A percentile compares a stretch with the other conserved stretches of the same genome.
Conservation (phyloP, 345 rosid genomes). For the Kernera saxatilis region DNA sequence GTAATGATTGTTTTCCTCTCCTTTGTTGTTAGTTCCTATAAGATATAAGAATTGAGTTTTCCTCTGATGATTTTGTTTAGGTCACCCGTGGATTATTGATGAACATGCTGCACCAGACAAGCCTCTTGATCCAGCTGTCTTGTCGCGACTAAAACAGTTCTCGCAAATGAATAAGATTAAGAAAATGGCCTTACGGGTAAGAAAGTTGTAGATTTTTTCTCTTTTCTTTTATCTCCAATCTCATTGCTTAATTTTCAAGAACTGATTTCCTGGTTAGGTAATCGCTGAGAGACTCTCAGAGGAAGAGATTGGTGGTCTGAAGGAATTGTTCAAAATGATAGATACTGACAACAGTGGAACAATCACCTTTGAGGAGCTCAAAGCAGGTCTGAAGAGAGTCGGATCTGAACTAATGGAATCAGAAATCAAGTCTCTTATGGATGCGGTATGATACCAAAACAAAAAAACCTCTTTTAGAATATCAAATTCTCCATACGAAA, state of each 20-base stretch:
- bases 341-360: constrained; percentile 92
- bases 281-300: constrained; percentile 97
- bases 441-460: constrained; percentile 52
- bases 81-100: constrained; percentile 96
- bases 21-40: not conserved
- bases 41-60: not conserved
- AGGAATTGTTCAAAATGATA: constrained; percentile 89
- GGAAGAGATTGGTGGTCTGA: constrained; percentile 96
- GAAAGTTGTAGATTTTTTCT: not conserved
- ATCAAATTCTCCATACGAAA: not conserved
- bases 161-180: constrained; percentile 95
- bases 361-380: constrained; percentile 87
- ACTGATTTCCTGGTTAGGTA: constrained; percentile 41
- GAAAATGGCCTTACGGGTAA: constrained; percentile 95
- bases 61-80: constrained; percentile 33
- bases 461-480: not conserved
- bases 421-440: constrained; percentile 89
- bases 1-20: not conserved
- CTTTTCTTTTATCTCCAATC: not conserved
- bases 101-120: constrained; percentile 85
- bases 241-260: not conserved
- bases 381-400: constrained; percentile 72
- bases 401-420: constrained; percentile 89
- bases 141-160: constrained; percentile 88
- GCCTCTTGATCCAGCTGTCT: constrained; percentile 92